Evolutionary conservation across 2,329 filamentous ascomycete species (phyloP), one percentile per base, ranked within the genome.

Genomic region (Phialophora expanda): DNA sequence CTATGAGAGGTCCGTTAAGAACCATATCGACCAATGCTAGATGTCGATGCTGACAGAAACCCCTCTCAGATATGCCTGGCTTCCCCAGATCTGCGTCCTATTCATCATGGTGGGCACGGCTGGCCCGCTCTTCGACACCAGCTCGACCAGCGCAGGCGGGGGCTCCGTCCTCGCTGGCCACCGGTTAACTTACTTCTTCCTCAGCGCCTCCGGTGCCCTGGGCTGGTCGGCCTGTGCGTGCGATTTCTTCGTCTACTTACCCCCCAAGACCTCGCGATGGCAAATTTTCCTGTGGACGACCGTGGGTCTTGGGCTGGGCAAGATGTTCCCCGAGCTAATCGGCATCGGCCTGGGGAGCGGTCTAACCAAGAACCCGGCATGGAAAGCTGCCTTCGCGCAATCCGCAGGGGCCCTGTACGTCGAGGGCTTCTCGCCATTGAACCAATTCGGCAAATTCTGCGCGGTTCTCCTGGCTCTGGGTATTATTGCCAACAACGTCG

Each of bases 401-500:
- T 67, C 80, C 46, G 89, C 87, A 63, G 89, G 89, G 5, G 87
- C 87, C 1, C 81, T 90, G 1, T 85, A 90, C 4, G 86, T 89
- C 1, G 85, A 85, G 70, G 87, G 82, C 1, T 89, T 86, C 72
- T 78, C 78, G 4, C 83, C 85, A 0, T 79, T 91, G 0, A 84
- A 85, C 30, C 78, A 77, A 0, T 90, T 91, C 69, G 88, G 89
- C 62, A 86, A 86, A 65, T 89, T 91, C 77, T 89, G 87, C 73
- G 84, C 85, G n/a, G 87, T 89, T 2, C 72, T 91, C 6, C 80
- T 89, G 2, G 87, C 87, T 0, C 79, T 91, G 3, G 87, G 87
- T 3, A 78, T 89, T 1, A 84, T 90, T 34, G 84, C 86, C 32
- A 91, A 91, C 75, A 86, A 87, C 68, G 84, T 90, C 6, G 82